Base-by-base conservation (phyloP, 2,329 filamentous ascomycete genomes). In the Colletotrichum australisinense region DNA sequence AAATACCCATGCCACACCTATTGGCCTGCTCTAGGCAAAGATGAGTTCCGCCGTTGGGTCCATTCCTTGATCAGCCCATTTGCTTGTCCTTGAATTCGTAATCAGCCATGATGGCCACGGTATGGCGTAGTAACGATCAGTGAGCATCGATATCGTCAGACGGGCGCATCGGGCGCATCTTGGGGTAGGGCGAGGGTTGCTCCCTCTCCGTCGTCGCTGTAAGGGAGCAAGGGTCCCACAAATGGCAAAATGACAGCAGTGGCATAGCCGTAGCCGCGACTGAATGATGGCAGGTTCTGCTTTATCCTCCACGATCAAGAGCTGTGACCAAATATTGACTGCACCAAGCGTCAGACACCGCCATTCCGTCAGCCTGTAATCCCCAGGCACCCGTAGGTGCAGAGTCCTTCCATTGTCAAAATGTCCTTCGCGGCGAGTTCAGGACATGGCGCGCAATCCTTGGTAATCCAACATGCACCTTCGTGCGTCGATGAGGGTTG, bases 141-240 rank as follows among this genome's bases (percentile, higher is more conserved):
- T 70, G 32, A n/a, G 22, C 46, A 64, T 57, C 60, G 67, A 26
- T 60, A 38, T 70, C 67, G 60, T 38, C 65, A 26, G 26, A 22
- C 8, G 46, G 24, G 52, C 35, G 46, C 28, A 32, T 26, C 49
- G 70, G 38, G 26, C 42, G 35, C 26, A 16, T 22, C 49, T 53
- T 64, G 55, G 22, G 46, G 69, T 24, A 38, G n/a, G 46, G 60
- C 46, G 30, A 35, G 26, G 35, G 16, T 42, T 42, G 38, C 38
- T 12, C 42, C 22, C 56, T 53, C 26, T 59, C 53, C 66, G 60
- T 63, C 67, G 16, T 46, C 28, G 67, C 55, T 55, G 53, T 22
- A 9, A 19, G 19, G 7, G 42, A 11, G 55, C 49, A 30, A 49
- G 60, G 38, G 28, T 46, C 35, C 38, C 59, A 28, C 35, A 26